Percentiles rank a stretch among this genome's conserved stretches.
Evolutionary conservation across 1,284 basidiomycete species (phyloP).

Genomic region (Puccinia coronata): DNA sequence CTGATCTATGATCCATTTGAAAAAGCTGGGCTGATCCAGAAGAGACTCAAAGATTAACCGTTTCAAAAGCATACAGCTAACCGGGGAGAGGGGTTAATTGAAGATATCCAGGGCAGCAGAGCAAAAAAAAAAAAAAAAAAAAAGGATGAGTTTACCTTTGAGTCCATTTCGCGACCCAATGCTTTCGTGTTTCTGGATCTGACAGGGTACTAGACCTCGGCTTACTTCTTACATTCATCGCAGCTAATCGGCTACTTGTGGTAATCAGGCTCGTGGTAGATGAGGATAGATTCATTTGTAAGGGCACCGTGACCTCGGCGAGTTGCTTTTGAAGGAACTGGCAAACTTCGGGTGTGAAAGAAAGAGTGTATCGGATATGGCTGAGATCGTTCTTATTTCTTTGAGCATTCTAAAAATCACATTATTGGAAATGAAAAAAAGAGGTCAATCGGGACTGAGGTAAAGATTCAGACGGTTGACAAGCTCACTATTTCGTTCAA

Average conservation of each 20-base stretch:
- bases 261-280: conserved; percentile 33
- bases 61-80: conserved; percentile 55
- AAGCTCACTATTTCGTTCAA: conserved; percentile 79
- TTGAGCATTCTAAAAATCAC: conserved; percentile 41
- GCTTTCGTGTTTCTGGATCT: conserved; percentile 69
- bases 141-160: conserved; percentile 67
- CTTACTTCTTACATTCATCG: conserved; percentile 70
- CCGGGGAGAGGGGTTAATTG: conserved; percentile 22
- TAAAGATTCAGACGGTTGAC: conserved; percentile 52
- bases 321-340: conserved; percentile 83
- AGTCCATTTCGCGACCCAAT: conserved; percentile 77
- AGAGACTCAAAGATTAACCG: conserved; percentile 78
- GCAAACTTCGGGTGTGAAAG: conserved; percentile 42
- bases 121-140: neutral
- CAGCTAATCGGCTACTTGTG: conserved; percentile 5
- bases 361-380: conserved; percentile 45
- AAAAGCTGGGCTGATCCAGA: conserved; percentile 76
- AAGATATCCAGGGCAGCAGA: no score
- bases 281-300: conserved; percentile 68
- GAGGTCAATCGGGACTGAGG: neutral
- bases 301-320: conserved; percentile 76
- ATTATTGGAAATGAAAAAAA: no score
- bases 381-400: conserved; percentile 49
- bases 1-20: conserved; percentile 80
- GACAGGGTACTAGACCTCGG: conserved; percentile 71